Evolutionary conservation across 1,284 basidiomycete species (phyloP).

Genomic region (Leccinum griseonigrum): DNA sequence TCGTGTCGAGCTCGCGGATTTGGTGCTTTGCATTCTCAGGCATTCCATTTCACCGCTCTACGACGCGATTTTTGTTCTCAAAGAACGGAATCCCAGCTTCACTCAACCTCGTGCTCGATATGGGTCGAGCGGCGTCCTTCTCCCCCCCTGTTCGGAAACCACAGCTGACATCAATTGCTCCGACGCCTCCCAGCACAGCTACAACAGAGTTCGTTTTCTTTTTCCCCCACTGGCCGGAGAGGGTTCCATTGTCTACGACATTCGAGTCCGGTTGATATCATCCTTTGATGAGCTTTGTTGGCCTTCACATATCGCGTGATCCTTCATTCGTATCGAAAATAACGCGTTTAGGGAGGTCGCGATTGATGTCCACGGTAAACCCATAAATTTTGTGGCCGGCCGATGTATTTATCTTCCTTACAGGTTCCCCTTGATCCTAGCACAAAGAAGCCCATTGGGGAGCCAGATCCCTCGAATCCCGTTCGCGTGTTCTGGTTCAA

Average conservation of each 20-base stretch:
- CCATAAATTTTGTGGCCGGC: conserved; percentile 29
- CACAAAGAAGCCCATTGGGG: conserved; percentile 51
- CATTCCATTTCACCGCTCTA: conserved; percentile 71
- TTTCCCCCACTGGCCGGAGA: conserved; percentile 79
- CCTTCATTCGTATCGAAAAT: conserved; percentile 62
- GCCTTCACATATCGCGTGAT: conserved; percentile 74
- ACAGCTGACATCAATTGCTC: conserved; percentile 65
- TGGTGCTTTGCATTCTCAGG: conserved; percentile 74
- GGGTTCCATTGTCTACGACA: conserved; percentile 63
- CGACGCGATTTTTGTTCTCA: conserved; percentile 47
- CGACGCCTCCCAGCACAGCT: conserved; percentile 72
- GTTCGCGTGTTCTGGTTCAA: conserved; percentile 76
- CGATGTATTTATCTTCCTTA: conserved; percentile 9
- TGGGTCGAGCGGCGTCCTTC: conserved; percentile 51
- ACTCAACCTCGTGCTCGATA: conserved; percentile 60
- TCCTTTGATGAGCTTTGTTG: conserved; percentile 73
- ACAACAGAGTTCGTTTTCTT: conserved; percentile 82
- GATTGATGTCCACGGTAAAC: conserved; percentile 45
- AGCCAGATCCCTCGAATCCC: conserved; percentile 53
- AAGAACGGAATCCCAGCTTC: conserved; percentile 59
- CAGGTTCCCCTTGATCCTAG: conserved; percentile 51
- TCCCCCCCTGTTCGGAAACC: conserved; percentile 56
- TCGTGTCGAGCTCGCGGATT: conserved; percentile 80
- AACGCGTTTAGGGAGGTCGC: conserved; percentile 53
- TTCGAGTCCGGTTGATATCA: conserved; percentile 63